Conservation (phyloP, 2,329 filamentous ascomycete species). For the Paecilomyces niveus region DNA sequence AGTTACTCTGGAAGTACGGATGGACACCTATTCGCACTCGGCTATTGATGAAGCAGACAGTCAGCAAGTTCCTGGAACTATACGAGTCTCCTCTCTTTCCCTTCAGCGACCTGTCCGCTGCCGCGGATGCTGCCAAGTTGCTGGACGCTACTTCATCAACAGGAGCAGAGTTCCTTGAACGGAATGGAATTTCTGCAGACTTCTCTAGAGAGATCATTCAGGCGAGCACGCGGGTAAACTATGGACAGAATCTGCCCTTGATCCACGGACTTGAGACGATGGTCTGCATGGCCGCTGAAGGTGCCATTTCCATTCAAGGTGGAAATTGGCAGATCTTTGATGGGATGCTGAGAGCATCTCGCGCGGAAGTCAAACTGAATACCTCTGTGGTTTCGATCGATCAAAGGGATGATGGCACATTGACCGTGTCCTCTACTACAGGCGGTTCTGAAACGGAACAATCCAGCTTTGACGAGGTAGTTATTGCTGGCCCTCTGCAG, state of each 20-base stretch:
- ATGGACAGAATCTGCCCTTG: slow-evolving; percentile 76
- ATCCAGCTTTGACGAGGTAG: slow-evolving; percentile 62
- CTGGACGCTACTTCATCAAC: slow-evolving; percentile 60
- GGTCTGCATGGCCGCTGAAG: slow-evolving; percentile 85
- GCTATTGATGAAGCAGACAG: slow-evolving; percentile 61
- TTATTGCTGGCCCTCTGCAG: slow-evolving; percentile 79
- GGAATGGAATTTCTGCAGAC: slow-evolving; percentile 57
- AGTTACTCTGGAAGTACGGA: slow-evolving; percentile 81
- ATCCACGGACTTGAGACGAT: slow-evolving; percentile 89
- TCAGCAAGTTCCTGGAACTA: slow-evolving; percentile 68
- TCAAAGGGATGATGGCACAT: slow-evolving; percentile 29
- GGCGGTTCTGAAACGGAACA: slow-evolving; percentile 12
- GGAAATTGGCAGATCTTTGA: slow-evolving; percentile 95
- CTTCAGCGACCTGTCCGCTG: slow-evolving; percentile 66
- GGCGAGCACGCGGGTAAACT: slow-evolving; percentile 87
- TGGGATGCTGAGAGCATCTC: slow-evolving; percentile 63
- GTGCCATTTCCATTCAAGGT: slow-evolving; percentile 68
- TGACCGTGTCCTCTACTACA: slow-evolving; percentile 37
- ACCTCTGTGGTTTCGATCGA: slow-evolving; percentile 59
- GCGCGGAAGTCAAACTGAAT: slow-evolving; percentile 57
- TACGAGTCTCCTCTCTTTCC: slow-evolving; percentile 81
- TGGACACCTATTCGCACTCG: slow-evolving; percentile 67
- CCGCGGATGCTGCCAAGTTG: slow-evolving; percentile 61
- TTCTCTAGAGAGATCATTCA: slow-evolving; percentile 82
- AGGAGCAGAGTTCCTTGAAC: slow-evolving; percentile 63